Base-by-base conservation (phyloP, 1,284 basidiomycete genomes). In the Cryptococcus sp. region DNA sequence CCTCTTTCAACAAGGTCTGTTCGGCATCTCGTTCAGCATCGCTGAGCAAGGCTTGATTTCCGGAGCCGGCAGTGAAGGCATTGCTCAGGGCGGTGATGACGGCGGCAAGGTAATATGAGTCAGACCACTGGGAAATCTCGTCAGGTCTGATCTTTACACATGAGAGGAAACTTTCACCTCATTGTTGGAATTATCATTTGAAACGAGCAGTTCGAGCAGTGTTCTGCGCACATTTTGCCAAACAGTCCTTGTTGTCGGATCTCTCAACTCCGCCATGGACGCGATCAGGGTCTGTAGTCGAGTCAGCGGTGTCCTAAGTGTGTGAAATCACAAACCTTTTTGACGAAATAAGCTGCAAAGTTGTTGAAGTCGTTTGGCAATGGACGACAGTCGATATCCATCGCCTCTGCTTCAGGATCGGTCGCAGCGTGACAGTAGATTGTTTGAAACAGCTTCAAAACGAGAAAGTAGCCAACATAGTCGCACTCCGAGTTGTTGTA, bases 141-240 rank as follows among this genome's bases (percentile, higher is more conserved):
- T 15, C 17, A 5, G 23, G n/a, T 48, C 41, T n/a, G 8, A 17
- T 40, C 50, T 46, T 3, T 47, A 8, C 52, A 49, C 27, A 43
- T 56, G 35, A 27, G 57, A 3, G 20, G 22, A 54, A 11, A 19
- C 11, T 82, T 89, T 72, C 66, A 93, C 91, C 39, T 84, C 81
- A 73, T 97, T 98, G 19, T 86, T 85, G 3, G 92, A 93, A 73
- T 98, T 99, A 78, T 98, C 94, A 75, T 99, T 98, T 75, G 91
- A 93, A 3, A 87, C 84, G 17, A 99, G 81, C 64, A 96, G 86
- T 71, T 96, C 92, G 64, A 96, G 87, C 46, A 99, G 81, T 73
- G 96, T 93, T 58, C 88, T 87, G 55, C 93, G 86, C n/a, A 96
- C 90, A 58, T 93, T 86, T 0, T 87, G 84, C 39, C 91, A 91